Conservation (phyloP, 2,329 filamentous ascomycete genomes). For the Talaromyces amestolkiae region DNA sequence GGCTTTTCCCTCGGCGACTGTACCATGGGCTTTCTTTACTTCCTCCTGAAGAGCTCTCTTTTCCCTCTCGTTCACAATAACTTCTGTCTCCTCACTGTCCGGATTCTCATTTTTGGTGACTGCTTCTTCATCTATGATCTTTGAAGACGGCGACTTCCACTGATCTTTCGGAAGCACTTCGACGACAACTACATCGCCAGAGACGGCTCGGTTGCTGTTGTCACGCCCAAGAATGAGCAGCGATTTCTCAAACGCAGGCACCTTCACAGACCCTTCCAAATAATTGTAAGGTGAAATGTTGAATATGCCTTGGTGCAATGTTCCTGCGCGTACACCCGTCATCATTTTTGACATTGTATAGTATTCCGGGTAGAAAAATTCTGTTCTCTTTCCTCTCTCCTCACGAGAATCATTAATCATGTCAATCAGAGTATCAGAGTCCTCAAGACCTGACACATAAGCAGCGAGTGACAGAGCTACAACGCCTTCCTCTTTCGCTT, state of each 20-base stretch:
- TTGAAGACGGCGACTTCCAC: conserved; percentile 94
- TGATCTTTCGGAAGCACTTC: conserved; percentile 91
- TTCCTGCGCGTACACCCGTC: conserved; percentile 84
- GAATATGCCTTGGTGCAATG: conserved; percentile 91
- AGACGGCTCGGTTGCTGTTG: conserved; percentile 91
- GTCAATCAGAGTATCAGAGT: conserved; percentile 81
- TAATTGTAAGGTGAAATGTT: conserved; percentile 98
- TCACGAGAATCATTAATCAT: conserved; percentile 84
- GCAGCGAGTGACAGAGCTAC: conserved; percentile 65
- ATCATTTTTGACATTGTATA: conserved; percentile 86
- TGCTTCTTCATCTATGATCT: conserved; percentile 91
- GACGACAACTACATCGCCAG: conserved; percentile 88
- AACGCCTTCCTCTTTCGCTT: conserved; percentile 72
- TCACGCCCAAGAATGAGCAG: conserved; percentile 86
- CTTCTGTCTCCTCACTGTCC: conserved; percentile 70
- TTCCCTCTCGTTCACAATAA: conserved; percentile 85
- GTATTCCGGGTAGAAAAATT: conserved; percentile 85
- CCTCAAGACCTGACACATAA: conserved; percentile 80
- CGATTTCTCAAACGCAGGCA: conserved; percentile 83
- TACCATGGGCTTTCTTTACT: conserved; percentile 78
- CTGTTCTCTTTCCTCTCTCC: conserved; percentile 63
- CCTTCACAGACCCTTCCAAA: conserved; percentile 86
- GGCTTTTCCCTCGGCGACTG: conserved; percentile 69
- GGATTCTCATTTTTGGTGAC: conserved; percentile 92
- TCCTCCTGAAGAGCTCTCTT: conserved; percentile 84